Base-by-base conservation (phyloP, 2,329 filamentous ascomycete genomes). In the Ceratocystis cubensis region DNA sequence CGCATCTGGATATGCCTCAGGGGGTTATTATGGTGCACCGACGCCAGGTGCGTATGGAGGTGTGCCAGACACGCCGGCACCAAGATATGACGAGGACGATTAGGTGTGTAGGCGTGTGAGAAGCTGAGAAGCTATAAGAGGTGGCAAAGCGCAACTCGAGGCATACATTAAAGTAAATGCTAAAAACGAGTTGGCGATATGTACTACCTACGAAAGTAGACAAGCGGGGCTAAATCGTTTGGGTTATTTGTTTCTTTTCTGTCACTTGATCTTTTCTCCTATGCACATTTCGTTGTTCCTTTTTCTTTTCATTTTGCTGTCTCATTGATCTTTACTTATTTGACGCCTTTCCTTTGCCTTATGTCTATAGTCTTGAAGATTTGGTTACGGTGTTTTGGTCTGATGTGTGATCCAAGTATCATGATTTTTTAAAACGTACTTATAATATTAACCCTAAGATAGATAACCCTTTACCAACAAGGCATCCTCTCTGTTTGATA, bases 41-140 rank as follows among this genome's bases (percentile, higher is more conserved):
- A 88, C 85, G n/a, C 85, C 85, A 67, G 85, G 83, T 1, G 85
- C 85, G 3, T 82, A 81, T 66, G 78, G 75, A 33, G 78, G 79
- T 13, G 78, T 79, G 33, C 79, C 83, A 1, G 84, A 85, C 73
- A 86, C 84, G 20, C 84, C 85, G 33, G 84, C 83, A 22, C 82
- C 81, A 50, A 74, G 78, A 68, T 82, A 83, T 71, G 78, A 78
- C 15, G 81, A 83, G 69, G 81, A 83, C 69, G 66, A 65, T 17
- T 63, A 25, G 22, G 3, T 33, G 37, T 48, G 46, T n/a, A 22
- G 46, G 46, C 5, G 48, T 28, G n/a, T 28, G n/a, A 15, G 20
- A 25, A 3, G 48, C 48, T 28, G 8, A 1, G 3, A 41, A 30
- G 45, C 20, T 50, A 30, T 22, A n/a, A 56, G 46, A 66, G 28